Evolutionary conservation across 208 protist genomes (phyloP).

Genomic region (Trypanosoma scelopori): DNA sequence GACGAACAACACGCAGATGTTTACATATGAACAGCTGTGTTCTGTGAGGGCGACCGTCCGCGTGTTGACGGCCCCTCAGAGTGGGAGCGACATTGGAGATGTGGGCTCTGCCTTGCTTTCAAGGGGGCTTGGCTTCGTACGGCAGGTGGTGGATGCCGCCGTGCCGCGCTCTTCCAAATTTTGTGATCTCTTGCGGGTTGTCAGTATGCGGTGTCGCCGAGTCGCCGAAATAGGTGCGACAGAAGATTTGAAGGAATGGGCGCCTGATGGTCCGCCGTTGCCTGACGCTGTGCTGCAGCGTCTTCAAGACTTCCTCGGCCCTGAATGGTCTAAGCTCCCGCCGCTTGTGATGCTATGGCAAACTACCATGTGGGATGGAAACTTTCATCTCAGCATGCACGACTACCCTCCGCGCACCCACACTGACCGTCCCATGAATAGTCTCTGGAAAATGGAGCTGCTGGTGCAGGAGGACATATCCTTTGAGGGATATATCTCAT

Average conservation of each 20-base stretch:
- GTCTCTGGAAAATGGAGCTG: slow-evolving; percentile 37
- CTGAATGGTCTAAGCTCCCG: background rate
- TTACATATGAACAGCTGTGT: slow-evolving; percentile 42
- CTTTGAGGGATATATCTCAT: slow-evolving; percentile 20
- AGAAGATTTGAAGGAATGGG: background rate
- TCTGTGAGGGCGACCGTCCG: slow-evolving; percentile 27
- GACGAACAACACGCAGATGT: slow-evolving; percentile 53
- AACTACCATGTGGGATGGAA: slow-evolving; percentile 35
- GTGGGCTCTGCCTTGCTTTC: slow-evolving; percentile 33
- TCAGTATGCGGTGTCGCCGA: slow-evolving; percentile 1
- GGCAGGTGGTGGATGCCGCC: slow-evolving; percentile 33
- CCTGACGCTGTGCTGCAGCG: background rate
- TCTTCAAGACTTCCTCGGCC: slow-evolving; percentile 4
- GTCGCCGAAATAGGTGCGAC: too few species aligned
- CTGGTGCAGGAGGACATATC: slow-evolving; percentile 16
- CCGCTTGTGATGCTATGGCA: slow-evolving; percentile 12
- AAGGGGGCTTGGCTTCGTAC: slow-evolving; percentile 32
- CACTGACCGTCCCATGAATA: slow-evolving; percentile 34
- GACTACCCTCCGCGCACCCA: slow-evolving; percentile 25
- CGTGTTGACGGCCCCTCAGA: background rate
- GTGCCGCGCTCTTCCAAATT: slow-evolving; percentile 42
- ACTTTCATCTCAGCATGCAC: slow-evolving; percentile 25
- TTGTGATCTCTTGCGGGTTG: slow-evolving; percentile 13
- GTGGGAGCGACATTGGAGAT: slow-evolving; percentile 3
- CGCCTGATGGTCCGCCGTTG: background rate